Evolutionary conservation across 2,329 filamentous ascomycete genomes (phyloP).

Genomic region (Pseudopyrenochaeta lycopersici): DNA sequence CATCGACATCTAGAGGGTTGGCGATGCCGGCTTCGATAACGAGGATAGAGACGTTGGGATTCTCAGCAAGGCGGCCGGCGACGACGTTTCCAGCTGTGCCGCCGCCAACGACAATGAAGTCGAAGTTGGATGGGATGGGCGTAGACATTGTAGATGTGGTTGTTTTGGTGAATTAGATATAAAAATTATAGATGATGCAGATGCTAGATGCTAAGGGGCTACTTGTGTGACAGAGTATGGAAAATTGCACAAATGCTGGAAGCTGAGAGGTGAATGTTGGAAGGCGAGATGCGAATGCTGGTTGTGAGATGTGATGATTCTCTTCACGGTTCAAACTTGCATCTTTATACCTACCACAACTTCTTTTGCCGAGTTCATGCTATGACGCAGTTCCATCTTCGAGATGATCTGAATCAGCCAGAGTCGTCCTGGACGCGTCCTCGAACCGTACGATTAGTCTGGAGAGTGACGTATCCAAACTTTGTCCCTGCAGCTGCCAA

Average conservation of each 20-base stretch:
- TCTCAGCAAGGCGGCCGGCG: constrained; percentile 27
- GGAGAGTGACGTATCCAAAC: not conserved
- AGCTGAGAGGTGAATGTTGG: too few relatives aligned
- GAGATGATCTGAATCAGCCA: not conserved
- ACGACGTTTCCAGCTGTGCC: constrained; percentile 27
- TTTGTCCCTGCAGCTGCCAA: not conserved
- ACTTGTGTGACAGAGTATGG: not conserved
- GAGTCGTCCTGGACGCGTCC: not conserved
- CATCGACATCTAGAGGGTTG: constrained; percentile 12
- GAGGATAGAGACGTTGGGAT: constrained; percentile 23
- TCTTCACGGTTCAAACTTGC: not conserved
- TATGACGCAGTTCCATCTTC: not conserved
- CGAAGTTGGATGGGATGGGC: constrained; percentile 9
- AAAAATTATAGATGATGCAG: not conserved
- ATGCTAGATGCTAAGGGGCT: not conserved
- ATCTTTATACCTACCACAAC: not conserved
- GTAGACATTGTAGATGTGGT: not conserved
- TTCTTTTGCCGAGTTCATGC: not conserved
- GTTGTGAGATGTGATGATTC: not conserved
- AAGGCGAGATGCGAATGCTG: not conserved
- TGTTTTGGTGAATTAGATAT: not conserved
- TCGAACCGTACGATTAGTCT: not conserved
- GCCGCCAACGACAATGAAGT: constrained; percentile 24
- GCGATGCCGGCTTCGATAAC: constrained; percentile 25
- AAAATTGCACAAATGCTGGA: too few relatives aligned